These are phyloP conservation scores for Angomonas desouzai DNA, from an alignment of 208 protist species.

Conservation along the genomic window DNA sequence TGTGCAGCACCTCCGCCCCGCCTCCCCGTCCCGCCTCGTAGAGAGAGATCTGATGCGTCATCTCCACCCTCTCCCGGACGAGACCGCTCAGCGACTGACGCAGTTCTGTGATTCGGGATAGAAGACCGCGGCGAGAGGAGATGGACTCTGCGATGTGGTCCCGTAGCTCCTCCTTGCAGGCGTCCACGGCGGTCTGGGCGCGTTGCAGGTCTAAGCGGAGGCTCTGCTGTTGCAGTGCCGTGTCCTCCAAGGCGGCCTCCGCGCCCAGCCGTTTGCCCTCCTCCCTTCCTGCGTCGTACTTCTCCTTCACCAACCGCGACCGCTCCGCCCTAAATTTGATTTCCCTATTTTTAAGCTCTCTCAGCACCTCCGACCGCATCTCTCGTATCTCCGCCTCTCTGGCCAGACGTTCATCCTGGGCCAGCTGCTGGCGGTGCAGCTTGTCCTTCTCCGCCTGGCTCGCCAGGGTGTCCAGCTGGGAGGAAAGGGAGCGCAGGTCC, in stretches of 20 bases:
- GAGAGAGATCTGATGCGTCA: conserved; percentile 19
- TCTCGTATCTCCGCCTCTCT: conserved; percentile 45
- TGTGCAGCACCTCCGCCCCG: neutral
- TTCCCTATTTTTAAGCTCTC: conserved; percentile 55
- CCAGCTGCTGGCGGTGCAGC: conserved; percentile 45
- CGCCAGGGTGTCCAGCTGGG: conserved; percentile 20
- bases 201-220: conserved; percentile 56
- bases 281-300: conserved; percentile 34
- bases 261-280: conserved; percentile 41
- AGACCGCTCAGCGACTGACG: conserved; percentile 19
- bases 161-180: conserved; percentile 50
- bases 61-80: conserved; percentile 20
- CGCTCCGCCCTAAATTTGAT: conserved; percentile 42
- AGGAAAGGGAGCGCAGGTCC: conserved; percentile 34
- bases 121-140: conserved; percentile 31
- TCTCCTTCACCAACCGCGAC: conserved; percentile 45
- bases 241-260: conserved; percentile 36
- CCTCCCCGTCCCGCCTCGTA: conserved; percentile 12
- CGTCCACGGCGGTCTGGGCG: conserved; percentile 38
- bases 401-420: conserved; percentile 68
- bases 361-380: conserved; percentile 61
- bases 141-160: conserved; percentile 42
- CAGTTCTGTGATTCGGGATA: conserved; percentile 19
- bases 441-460: conserved; percentile 50
- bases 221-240: conserved; percentile 40